Percentiles rank a stretch among this genome's conserved stretches.
Conservation (phyloP, 495 filamentous ascomycete species). For the Aspergillus mulundensis region DNA sequence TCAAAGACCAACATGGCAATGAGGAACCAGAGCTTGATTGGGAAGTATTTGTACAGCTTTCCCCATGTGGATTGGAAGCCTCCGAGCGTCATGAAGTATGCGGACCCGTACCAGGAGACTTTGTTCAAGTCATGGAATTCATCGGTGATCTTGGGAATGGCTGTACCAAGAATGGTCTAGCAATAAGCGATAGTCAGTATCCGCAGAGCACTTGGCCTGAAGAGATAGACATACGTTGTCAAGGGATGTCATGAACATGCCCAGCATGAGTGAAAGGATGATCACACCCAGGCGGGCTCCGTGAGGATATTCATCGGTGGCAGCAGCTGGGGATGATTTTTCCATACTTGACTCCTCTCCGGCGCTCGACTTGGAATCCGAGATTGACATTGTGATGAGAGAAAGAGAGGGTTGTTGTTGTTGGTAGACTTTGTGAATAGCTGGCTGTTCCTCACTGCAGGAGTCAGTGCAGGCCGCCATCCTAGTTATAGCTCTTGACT, state of each 20-base stretch:
- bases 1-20: constrained; percentile 8
- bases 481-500: neutral
- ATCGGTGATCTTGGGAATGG: constrained; percentile 25
- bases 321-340: neutral
- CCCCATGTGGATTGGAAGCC: constrained; percentile 36
- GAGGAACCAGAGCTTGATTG: constrained; percentile 8
- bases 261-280: neutral
- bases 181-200: neutral
- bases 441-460: too few species aligned
- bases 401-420: neutral
- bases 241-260: neutral
- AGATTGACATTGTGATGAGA: neutral
- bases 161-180: constrained; percentile 4
- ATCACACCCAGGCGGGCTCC: neutral
- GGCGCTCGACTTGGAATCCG: neutral
- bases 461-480: too few species aligned
- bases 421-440: too few species aligned
- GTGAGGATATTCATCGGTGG: neutral
- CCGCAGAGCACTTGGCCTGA: neutral
- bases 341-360: too few species aligned
- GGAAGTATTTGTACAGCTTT: constrained; percentile 43
- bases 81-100: constrained; percentile 42
- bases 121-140: constrained; percentile 26
- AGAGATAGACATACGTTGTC: neutral
- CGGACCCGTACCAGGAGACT: constrained; percentile 51